Conservation (phyloP, 1,284 basidiomycete species). For the Filobasidium uniguttulatum region DNA sequence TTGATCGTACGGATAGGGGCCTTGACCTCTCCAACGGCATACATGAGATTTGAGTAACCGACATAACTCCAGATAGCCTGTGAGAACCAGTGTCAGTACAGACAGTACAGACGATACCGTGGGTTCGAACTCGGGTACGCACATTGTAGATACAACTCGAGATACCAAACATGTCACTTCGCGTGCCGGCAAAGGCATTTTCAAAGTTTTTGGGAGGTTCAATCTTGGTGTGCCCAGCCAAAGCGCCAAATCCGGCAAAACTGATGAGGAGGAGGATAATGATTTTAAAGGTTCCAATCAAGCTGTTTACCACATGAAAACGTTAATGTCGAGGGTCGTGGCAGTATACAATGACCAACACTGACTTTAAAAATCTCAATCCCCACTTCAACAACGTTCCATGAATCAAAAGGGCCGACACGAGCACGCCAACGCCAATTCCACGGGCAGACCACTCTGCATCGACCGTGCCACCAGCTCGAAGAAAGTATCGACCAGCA, state of each 20-base stretch:
- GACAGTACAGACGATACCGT: slow-evolving; percentile 18
- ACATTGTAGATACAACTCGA: slow-evolving; percentile 27
- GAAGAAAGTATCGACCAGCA: slow-evolving; percentile 9
- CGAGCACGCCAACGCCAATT: slow-evolving; percentile 8
- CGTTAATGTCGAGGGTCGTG: neutral
- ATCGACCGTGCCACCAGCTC: slow-evolving; percentile 5
- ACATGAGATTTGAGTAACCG: slow-evolving; percentile 41
- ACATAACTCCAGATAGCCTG: slow-evolving; percentile 21
- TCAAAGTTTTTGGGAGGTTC: slow-evolving; percentile 38
- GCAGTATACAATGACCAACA: neutral
- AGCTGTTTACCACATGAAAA: neutral
- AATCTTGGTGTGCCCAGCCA: slow-evolving; percentile 6
- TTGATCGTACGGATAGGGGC: slow-evolving; percentile 26
- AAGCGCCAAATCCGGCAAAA: slow-evolving; percentile 8
- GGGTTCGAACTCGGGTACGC: neutral
- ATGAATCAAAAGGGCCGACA: slow-evolving; percentile 11
- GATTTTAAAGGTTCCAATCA: slow-evolving; percentile 8
- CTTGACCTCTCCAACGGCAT: slow-evolving; percentile 41
- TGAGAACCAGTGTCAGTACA: no score
- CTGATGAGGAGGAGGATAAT: slow-evolving; percentile 9
- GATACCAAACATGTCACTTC: slow-evolving; percentile 38
- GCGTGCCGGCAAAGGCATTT: slow-evolving; percentile 41
- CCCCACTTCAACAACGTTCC: slow-evolving; percentile 11
- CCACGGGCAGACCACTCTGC: slow-evolving; percentile 5
- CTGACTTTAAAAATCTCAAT: slow-evolving; percentile 10